Percentiles rank a stretch among this genome's conserved stretches.
Conservation (phyloP, 148 eudicot species). For the Euryodendron excelsum region DNA sequence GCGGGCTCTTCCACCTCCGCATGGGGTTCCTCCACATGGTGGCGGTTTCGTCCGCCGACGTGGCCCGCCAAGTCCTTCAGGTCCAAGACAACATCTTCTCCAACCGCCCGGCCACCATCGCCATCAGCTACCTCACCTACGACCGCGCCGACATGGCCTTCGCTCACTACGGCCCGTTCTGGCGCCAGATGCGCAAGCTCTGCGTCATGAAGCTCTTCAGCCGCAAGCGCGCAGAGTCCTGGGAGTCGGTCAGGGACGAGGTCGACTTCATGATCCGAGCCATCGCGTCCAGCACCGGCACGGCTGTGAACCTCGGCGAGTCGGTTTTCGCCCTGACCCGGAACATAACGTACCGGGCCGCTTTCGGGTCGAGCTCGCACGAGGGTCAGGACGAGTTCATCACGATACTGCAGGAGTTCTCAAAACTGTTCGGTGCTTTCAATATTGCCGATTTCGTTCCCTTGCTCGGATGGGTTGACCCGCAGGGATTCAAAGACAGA, state of each 20-base stretch:
- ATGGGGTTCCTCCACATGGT: constrained; percentile 69
- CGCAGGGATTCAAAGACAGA: constrained; percentile 55
- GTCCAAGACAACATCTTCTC: constrained; percentile 72
- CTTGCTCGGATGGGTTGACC: constrained; percentile 58
- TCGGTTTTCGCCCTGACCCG: constrained; percentile 49
- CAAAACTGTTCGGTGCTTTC: constrained; percentile 70
- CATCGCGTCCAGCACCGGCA: constrained; percentile 30
- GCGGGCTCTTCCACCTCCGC: constrained; percentile 58
- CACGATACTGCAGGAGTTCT: constrained; percentile 55
- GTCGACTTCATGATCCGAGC: constrained; percentile 34
- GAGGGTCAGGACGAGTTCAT: constrained; percentile 76
- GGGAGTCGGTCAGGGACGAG: constrained; percentile 69
- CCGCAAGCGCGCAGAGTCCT: constrained; percentile 68
- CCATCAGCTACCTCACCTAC: constrained; percentile 63
- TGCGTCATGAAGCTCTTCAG: constrained; percentile 77
- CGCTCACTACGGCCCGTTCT: constrained; percentile 78
- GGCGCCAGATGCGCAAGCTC: constrained; percentile 87
- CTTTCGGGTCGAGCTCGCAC: constrained; percentile 55
- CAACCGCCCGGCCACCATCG: constrained; percentile 66
- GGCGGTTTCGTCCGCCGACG: constrained; percentile 48
- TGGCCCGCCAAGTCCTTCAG: constrained; percentile 68
- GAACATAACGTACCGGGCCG: constrained; percentile 60
- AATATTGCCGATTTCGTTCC: constrained; percentile 84
- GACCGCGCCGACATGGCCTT: constrained; percentile 78
- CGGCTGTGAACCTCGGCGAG: constrained; percentile 54